These are phyloP conservation scores for Lumnitzera littorea DNA, from an alignment of 345 rosid species.

Conservation along the genomic window DNA sequence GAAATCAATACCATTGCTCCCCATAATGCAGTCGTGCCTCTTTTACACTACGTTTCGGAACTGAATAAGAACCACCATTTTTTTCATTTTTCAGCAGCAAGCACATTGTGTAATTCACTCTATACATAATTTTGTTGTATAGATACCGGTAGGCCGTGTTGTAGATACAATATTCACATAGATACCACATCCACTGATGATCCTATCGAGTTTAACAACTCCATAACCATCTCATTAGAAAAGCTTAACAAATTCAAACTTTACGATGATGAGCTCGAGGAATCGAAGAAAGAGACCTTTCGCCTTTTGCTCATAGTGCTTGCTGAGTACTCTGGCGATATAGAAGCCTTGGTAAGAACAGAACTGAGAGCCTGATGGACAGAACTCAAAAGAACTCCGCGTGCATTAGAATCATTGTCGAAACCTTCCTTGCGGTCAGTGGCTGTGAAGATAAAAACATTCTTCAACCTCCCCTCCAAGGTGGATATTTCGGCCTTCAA, in stretches of 20 bases:
- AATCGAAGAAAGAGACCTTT: slow-evolving; percentile 31
- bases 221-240: no score
- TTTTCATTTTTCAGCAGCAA: no score
- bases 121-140: no score
- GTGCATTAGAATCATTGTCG: slow-evolving; percentile 11
- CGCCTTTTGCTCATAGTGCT: slow-evolving; percentile 33
- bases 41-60: no score
- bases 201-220: background rate
- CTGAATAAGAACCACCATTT: no score
- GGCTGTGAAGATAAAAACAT: slow-evolving; percentile 27
- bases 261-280: slow-evolving; percentile 40
- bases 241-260: no score
- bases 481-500: slow-evolving; percentile 45
- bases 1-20: no score
- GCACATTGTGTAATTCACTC: no score
- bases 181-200: background rate
- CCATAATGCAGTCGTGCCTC: no score
- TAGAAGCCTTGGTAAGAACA: slow-evolving; percentile 31
- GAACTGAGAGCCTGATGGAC: slow-evolving; percentile 33
- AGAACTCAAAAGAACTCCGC: slow-evolving; percentile 14
- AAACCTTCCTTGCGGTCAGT: slow-evolving; percentile 11
- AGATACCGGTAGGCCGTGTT: no score
- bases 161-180: background rate
- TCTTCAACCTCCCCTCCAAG: slow-evolving; percentile 40
- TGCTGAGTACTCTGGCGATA: slow-evolving; percentile 29